Evolutionary conservation across 495 filamentous ascomycete genomes (phyloP), one percentile per base, ranked within the genome.

Genomic region (Annulohypoxylon nitens): DNA sequence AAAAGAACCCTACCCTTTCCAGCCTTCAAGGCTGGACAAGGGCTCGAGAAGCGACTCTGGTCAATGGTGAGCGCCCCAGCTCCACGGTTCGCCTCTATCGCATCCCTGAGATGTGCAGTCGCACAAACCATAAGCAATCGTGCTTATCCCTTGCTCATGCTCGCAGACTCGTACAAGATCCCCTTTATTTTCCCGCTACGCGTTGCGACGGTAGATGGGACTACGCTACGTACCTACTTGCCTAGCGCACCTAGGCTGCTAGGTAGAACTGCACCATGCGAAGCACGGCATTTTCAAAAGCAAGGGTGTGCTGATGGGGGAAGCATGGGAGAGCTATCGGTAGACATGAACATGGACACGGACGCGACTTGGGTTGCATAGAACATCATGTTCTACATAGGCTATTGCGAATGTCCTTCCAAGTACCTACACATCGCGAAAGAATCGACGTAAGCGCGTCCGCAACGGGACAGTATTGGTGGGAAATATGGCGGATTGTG

Each of bases 81-180:
- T 75, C 72, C 72, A 75, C 72, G 72, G 72, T 75, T 75, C 72
- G 33, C 67, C 59, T 75, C 67, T 68, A 68, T 61, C 64, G 62
- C 72, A 75, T 75, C 72, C 72, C 72, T 75, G 72, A 75, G 67
- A 39, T 68, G 67, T 73, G 47, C 64, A 73, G 70, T 75, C 72
- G 60, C 64, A 75, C 72, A 75, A 75, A 75, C 67, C 72, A 68
- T 41, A 64, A 67, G 72, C 67, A 75, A 71, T 71, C 67, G 72
- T 62, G 63, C 67, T 71, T 64, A 68, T 75, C 72, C 72, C 72
- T 75, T 75, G 72, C 47, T 75, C 67, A 12, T 50, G 61, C 72
- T 71, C 72, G 64, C 71, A 74, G 67, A 59, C 71, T 75, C 67
- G 67, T 47, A 75, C 72, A 75, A 75, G 67, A 71, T 70, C 67